Percentiles rank a stretch among this genome's conserved stretches.
Conservation (phyloP, 1,284 basidiomycete species). For the Pyrrhoderma lamaoense region DNA sequence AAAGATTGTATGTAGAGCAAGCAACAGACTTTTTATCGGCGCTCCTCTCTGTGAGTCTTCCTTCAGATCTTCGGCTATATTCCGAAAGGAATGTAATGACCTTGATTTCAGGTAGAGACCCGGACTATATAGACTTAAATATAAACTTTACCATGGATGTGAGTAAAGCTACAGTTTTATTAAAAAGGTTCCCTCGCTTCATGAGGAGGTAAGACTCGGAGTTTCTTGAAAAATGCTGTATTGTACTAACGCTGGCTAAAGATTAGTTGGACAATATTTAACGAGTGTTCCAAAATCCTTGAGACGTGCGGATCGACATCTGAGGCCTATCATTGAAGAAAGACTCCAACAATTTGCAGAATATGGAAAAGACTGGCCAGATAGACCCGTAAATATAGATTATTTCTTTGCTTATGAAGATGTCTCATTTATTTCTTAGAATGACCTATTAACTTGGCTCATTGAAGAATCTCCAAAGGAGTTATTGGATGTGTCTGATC, state of each 20-base stretch:
- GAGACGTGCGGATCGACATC: slow-evolving; percentile 18
- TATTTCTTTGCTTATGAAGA: slow-evolving; percentile 23
- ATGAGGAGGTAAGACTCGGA: slow-evolving; percentile 21
- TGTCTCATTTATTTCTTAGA: slow-evolving; percentile 25
- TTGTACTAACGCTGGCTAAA: slow-evolving; percentile 2
- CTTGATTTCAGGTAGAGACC: slow-evolving; percentile 31
- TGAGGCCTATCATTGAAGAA: slow-evolving; percentile 23
- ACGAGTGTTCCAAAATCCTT: slow-evolving; percentile 13
- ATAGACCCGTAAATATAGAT: slow-evolving; percentile 19
- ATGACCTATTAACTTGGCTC: slow-evolving; percentile 14
- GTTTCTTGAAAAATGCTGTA: too few species aligned
- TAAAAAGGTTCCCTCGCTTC: slow-evolving; percentile 32
- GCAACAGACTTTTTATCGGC: slow-evolving; percentile 36
- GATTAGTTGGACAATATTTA: slow-evolving; percentile 19
- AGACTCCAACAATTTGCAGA: slow-evolving; percentile 20
- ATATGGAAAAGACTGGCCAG: slow-evolving; percentile 23
- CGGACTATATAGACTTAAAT: slow-evolving; percentile 33
- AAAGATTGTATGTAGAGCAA: slow-evolving; percentile 33
- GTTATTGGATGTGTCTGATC: neutral
- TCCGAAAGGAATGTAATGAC: neutral
- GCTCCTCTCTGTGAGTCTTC: slow-evolving; percentile 31
- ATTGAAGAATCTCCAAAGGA: slow-evolving; percentile 16
- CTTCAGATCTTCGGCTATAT: neutral
- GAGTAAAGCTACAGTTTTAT: slow-evolving; percentile 21
- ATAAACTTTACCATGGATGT: slow-evolving; percentile 29